Evolutionary conservation across 257 asterid species (phyloP).

Genomic region (Solanum gandarillasii): DNA sequence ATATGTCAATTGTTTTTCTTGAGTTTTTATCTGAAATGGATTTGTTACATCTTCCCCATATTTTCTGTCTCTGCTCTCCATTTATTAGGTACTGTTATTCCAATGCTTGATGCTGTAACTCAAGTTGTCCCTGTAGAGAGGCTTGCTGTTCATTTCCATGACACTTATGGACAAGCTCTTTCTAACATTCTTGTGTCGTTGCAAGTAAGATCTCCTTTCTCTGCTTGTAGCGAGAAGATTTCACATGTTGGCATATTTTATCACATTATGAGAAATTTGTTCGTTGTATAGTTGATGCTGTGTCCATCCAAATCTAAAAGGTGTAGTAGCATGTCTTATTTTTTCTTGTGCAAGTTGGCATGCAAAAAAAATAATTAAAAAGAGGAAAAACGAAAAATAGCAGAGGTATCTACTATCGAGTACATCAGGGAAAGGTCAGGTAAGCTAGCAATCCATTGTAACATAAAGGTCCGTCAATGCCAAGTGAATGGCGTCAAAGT

Average conservation of each 20-base stretch:
- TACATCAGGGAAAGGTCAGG: neutral
- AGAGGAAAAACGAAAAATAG: neutral
- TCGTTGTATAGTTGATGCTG: neutral
- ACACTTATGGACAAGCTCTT: constrained; percentile 97
- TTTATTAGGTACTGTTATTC: constrained; percentile 59
- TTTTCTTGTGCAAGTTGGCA: neutral
- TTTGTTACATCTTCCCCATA: neutral
- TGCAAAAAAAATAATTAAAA: neutral
- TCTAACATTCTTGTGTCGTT: constrained; percentile 79
- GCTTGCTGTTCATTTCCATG: constrained; percentile 95
- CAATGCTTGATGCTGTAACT: constrained; percentile 86
- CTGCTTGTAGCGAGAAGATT: neutral
- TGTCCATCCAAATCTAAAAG: neutral
- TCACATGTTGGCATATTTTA: neutral
- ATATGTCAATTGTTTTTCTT: neutral
- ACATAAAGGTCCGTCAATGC: neutral
- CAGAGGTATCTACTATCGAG: neutral
- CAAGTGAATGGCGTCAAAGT: neutral
- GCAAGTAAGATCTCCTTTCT: constrained; percentile 41
- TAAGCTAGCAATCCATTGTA: neutral
- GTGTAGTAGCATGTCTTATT: neutral
- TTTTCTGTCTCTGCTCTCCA: neutral
- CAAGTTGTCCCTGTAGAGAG: constrained; percentile 71
- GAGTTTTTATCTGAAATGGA: neutral
- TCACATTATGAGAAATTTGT: neutral